Percentiles rank a stretch among this genome's conserved stretches.
Conservation (phyloP, 345 rosid genomes). For the Xanthoceras sorbifolium region DNA sequence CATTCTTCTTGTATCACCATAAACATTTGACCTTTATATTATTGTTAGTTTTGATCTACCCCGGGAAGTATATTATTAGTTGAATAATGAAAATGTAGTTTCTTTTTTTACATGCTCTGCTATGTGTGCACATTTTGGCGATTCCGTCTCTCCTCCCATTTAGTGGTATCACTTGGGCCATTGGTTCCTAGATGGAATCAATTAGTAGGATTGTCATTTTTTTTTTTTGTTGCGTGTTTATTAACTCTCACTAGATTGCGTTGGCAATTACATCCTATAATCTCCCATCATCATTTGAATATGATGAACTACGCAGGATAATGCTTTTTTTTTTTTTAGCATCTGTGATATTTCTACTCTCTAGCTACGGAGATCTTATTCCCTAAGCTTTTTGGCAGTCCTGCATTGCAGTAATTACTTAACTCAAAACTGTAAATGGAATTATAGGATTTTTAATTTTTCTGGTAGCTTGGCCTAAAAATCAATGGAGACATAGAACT, state of each 20-base stretch:
- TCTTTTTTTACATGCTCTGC: background rate
- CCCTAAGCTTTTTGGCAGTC: background rate
- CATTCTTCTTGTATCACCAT: background rate
- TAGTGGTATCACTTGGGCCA: background rate
- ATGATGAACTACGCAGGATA: too few relatives aligned
- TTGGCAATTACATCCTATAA: too few relatives aligned
- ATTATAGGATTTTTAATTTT: too few relatives aligned
- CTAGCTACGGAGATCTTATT: background rate
- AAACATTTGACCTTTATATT: background rate
- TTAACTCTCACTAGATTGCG: too few relatives aligned
- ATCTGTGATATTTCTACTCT: too few relatives aligned
- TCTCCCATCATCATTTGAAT: too few relatives aligned
- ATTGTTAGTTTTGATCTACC: background rate
- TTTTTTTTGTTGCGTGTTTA: too few relatives aligned
- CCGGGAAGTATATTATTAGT: background rate
- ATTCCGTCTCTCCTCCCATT: background rate
- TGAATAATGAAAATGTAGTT: background rate
- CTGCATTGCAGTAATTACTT: background rate
- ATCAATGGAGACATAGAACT: background rate
- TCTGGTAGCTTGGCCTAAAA: background rate
- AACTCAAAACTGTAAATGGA: background rate
- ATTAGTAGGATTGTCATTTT: background rate
- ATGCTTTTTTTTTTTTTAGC: too few relatives aligned
- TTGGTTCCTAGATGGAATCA: background rate
- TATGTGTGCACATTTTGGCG: background rate